Evolutionary conservation across 805 yeast species (phyloP).

Genomic region (Cyberlindnera japonica): DNA sequence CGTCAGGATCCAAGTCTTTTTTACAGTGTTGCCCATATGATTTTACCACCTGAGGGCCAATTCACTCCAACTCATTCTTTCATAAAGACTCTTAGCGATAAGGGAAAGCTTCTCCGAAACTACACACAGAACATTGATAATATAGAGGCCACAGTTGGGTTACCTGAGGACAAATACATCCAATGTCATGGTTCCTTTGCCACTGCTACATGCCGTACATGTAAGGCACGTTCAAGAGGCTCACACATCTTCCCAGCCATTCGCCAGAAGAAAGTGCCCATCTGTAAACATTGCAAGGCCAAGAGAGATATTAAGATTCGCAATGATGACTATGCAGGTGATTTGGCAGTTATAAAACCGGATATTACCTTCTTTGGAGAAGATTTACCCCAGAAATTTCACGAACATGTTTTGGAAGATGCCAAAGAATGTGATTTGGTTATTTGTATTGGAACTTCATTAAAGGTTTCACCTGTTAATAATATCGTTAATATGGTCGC

Average conservation of each 20-base stretch:
- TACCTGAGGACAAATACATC: conserved; percentile 59
- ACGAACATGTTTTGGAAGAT: conserved; percentile 56
- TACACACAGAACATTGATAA: conserved; percentile 93
- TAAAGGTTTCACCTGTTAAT: conserved; percentile 89
- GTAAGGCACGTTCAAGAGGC: conserved; percentile 66
- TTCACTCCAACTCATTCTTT: conserved; percentile 82
- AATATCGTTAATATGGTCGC: conserved; percentile 77
- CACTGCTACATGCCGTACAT: conserved; percentile 77
- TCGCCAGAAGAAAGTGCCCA: conserved; percentile 55
- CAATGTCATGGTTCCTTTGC: conserved; percentile 96
- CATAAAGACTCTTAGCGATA: conserved; percentile 67
- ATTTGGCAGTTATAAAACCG: conserved; percentile 84
- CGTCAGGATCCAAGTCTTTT: conserved; percentile 73
- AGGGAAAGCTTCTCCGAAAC: conserved; percentile 73
- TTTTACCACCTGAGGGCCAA: conserved; percentile 65
- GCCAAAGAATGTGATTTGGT: conserved; percentile 68
- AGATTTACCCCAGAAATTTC: conserved; percentile 67
- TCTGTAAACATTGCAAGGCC: conserved; percentile 63
- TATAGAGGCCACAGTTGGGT: conserved; percentile 77
- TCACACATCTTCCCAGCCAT: conserved; percentile 58
- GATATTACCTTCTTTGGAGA: conserved; percentile 93
- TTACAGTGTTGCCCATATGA: conserved; percentile 81
- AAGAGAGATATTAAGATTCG: conserved; percentile 37
- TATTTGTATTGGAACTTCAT: conserved; percentile 84
- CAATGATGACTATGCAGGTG: conserved; percentile 33